phyloP scores from a whole-genome alignment of 1,284 basidiomycete genomes.

The Acaromyces ingoldii region DNA sequence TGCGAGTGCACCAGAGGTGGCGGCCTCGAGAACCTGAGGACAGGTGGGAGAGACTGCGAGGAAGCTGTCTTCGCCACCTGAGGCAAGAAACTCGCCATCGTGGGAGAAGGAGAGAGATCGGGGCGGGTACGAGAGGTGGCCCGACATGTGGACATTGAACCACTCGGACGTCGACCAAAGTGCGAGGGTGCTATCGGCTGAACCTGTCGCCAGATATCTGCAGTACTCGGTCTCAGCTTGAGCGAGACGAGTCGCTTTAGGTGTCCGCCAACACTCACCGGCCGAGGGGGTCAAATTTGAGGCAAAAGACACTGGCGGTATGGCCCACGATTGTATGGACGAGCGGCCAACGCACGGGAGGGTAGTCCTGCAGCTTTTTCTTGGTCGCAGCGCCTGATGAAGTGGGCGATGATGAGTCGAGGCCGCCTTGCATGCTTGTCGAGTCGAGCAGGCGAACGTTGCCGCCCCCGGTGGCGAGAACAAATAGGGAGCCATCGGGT shows the following conservation, averaged over 20 bases:
- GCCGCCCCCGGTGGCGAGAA: conserved; percentile 37
- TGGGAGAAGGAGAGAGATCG: conserved; percentile 38
- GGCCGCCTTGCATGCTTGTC: too few relatives aligned
- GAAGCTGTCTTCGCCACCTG: conserved; percentile 38
- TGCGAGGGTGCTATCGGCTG: conserved; percentile 28
- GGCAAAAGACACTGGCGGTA: conserved; percentile 39
- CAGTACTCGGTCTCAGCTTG: not conserved
- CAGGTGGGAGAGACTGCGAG: conserved; percentile 13
- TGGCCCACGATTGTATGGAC: conserved; percentile 25
- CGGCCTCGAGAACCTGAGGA: conserved; percentile 1
- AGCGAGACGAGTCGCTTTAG: not conserved
- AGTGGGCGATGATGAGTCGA: too few relatives aligned
- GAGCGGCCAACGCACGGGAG: conserved; percentile 12
- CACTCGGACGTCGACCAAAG: conserved; percentile 32
- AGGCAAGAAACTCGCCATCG: conserved; percentile 43
- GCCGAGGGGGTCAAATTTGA: conserved; percentile 27
- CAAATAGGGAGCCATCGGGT: conserved; percentile 30
- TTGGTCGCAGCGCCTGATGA: not conserved
- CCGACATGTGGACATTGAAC: conserved; percentile 20
- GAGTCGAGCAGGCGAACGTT: conserved; percentile 15
- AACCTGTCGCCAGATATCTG: conserved; percentile 33
- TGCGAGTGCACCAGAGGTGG: too few relatives aligned
- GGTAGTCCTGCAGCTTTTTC: not conserved
- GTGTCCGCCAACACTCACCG: conserved; percentile 3
- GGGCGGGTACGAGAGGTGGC: conserved; percentile 22